Conservation (phyloP, 2,329 filamentous ascomycete species). For the Exophiala xenobiotica region DNA sequence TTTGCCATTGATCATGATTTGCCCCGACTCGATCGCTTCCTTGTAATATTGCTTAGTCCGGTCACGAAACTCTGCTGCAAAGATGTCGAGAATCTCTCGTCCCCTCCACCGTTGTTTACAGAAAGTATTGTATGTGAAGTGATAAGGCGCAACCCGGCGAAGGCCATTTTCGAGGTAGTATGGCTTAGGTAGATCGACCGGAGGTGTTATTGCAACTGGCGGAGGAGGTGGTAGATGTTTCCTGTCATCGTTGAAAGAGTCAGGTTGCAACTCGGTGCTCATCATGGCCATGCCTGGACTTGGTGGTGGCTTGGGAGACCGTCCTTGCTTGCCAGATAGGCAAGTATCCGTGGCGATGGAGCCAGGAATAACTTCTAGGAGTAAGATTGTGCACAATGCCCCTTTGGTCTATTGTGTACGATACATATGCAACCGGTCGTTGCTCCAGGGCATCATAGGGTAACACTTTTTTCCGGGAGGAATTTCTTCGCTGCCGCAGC, state of each 20-base stretch:
- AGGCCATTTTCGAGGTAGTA: slow-evolving; percentile 84
- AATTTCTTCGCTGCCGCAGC: neutral
- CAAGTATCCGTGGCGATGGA: slow-evolving; percentile 41
- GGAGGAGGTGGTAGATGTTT: slow-evolving; percentile 24
- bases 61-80: slow-evolving; percentile 88
- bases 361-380: slow-evolving; percentile 14
- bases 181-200: slow-evolving; percentile 60
- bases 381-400: neutral
- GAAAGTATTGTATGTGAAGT: slow-evolving; percentile 91
- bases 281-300: slow-evolving; percentile 40
- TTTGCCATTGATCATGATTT: slow-evolving; percentile 77
- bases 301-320: slow-evolving; percentile 25
- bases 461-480: neutral
- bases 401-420: no score
- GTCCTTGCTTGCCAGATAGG: slow-evolving; percentile 41
- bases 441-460: no score
- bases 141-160: slow-evolving; percentile 79
- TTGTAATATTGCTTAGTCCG: slow-evolving; percentile 79
- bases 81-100: slow-evolving; percentile 78
- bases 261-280: slow-evolving; percentile 25
- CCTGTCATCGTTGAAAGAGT: slow-evolving; percentile 19
- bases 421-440: no score
- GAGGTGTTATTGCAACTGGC: slow-evolving; percentile 27
- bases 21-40: slow-evolving; percentile 75
- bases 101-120: slow-evolving; percentile 93